These are phyloP conservation scores for Flaveria robusta DNA, from an alignment of 129 eudicot species.

Conservation along the genomic window DNA sequence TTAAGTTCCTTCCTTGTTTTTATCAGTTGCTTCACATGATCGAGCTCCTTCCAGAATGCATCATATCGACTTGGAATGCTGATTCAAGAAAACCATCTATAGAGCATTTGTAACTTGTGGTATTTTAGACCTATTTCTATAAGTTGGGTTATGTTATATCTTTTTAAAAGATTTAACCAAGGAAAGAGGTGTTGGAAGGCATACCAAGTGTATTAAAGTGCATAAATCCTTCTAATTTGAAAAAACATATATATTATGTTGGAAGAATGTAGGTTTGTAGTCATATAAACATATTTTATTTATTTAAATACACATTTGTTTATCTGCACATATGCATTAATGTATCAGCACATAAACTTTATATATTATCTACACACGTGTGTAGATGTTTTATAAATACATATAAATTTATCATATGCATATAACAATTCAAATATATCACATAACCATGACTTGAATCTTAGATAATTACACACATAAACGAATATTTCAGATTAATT, in stretches of 20 bases:
- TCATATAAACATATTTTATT: not conserved
- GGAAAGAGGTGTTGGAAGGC: not conserved
- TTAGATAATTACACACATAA: too few relatives aligned
- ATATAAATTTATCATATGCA: too few relatives aligned
- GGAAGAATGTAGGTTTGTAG: not conserved
- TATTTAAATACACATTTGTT: too few relatives aligned
- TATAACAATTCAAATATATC: too few relatives aligned
- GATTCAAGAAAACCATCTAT: constrained; percentile 21
- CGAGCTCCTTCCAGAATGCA: constrained; percentile 43
- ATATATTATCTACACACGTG: too few relatives aligned
- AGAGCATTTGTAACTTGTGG: not conserved
- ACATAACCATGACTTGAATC: too few relatives aligned
- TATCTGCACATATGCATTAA: too few relatives aligned
- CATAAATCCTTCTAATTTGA: not conserved
- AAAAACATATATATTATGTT: not conserved
- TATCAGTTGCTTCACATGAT: constrained; percentile 40
- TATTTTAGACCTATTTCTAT: not conserved
- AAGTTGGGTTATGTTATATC: not conserved
- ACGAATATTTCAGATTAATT: too few relatives aligned
- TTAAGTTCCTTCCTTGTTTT: constrained; percentile 44
- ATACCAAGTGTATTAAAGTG: not conserved
- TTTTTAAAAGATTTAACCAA: not conserved
- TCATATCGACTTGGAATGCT: constrained; percentile 41
- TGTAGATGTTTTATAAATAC: too few relatives aligned
- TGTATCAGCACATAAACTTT: too few relatives aligned